Conservation (phyloP, 2,329 filamentous ascomycete genomes). For the Sarocladium brachiariae region DNA sequence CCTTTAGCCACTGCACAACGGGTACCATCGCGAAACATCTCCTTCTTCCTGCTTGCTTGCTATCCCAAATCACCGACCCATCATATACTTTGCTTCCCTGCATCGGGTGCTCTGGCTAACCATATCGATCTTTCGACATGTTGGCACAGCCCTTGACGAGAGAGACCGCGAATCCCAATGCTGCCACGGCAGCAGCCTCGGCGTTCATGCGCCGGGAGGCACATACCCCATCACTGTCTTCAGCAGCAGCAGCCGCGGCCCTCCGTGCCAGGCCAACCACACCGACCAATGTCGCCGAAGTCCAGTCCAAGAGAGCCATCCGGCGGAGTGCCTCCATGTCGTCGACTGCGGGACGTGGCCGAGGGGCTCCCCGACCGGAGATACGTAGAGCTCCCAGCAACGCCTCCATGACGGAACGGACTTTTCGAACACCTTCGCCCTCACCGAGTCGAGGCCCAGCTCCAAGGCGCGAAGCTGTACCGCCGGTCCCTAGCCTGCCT, state of each 20-base stretch:
- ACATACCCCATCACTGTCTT: constrained; percentile 61
- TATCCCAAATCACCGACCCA: too few species aligned
- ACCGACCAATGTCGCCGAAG: constrained; percentile 71
- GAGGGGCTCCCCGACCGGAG: constrained; percentile 33
- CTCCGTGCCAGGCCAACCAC: constrained; percentile 71
- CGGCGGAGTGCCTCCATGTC: constrained; percentile 67
- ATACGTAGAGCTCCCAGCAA: constrained; percentile 63
- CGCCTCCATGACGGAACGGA: constrained; percentile 81
- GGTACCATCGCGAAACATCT: not conserved
- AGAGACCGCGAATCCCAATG: constrained; percentile 62
- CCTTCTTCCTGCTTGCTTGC: too few species aligned
- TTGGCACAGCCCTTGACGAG: constrained; percentile 52
- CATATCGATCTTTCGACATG: constrained; percentile 6
- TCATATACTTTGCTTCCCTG: not conserved
- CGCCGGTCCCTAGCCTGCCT: constrained; percentile 72
- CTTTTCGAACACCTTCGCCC: constrained; percentile 72
- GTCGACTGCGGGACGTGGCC: constrained; percentile 49
- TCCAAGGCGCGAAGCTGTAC: constrained; percentile 41
- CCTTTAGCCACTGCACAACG: not conserved
- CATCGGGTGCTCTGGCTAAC: not conserved
- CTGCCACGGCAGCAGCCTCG: constrained; percentile 71
- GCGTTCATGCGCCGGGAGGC: constrained; percentile 66
- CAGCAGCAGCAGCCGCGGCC: constrained; percentile 80
- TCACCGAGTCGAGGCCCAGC: constrained; percentile 40
- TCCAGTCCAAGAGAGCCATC: constrained; percentile 80